These are phyloP conservation scores for Debaryomyces sp. DNA, from an alignment of 1,139 yeast species.

Conservation along the genomic window DNA sequence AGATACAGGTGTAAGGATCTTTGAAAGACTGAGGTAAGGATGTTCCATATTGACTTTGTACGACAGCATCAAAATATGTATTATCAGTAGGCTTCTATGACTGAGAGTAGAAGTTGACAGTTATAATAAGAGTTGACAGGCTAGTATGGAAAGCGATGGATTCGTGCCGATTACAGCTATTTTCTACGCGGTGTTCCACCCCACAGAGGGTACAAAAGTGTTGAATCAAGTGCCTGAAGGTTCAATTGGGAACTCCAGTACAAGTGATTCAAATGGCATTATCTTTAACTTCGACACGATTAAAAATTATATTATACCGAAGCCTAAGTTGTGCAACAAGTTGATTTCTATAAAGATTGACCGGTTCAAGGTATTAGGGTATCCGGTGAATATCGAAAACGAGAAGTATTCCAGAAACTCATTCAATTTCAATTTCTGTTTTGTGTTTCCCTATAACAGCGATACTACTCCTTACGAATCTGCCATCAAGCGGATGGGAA, in stretches of 20 bases:
- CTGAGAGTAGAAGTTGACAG: not conserved
- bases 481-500: slow-evolving; percentile 80
- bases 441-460: slow-evolving; percentile 82
- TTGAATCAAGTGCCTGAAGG: slow-evolving; percentile 85
- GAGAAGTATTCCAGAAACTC: slow-evolving; percentile 83
- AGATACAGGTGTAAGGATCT: not conserved
- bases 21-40: not conserved
- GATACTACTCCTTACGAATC: slow-evolving; percentile 87
- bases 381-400: slow-evolving; percentile 82
- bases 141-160: slow-evolving; percentile 42
- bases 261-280: slow-evolving; percentile 29
- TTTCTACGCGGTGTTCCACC: slow-evolving; percentile 91
- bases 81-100: not conserved
- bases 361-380: slow-evolving; percentile 78
- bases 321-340: slow-evolving; percentile 85
- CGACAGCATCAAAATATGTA: not conserved
- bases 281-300: slow-evolving; percentile 82
- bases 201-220: slow-evolving; percentile 94
- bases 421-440: slow-evolving; percentile 89
- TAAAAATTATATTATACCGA: slow-evolving; percentile 90
- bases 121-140: not conserved
- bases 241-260: slow-evolving; percentile 35
- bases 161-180: slow-evolving; percentile 84
- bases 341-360: slow-evolving; percentile 74
- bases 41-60: not conserved